Percentiles rank a stretch among this genome's conserved stretches.
Conservation (phyloP, 2,329 filamentous ascomycete genomes). For the Fusarium tanahbumbuense region DNA sequence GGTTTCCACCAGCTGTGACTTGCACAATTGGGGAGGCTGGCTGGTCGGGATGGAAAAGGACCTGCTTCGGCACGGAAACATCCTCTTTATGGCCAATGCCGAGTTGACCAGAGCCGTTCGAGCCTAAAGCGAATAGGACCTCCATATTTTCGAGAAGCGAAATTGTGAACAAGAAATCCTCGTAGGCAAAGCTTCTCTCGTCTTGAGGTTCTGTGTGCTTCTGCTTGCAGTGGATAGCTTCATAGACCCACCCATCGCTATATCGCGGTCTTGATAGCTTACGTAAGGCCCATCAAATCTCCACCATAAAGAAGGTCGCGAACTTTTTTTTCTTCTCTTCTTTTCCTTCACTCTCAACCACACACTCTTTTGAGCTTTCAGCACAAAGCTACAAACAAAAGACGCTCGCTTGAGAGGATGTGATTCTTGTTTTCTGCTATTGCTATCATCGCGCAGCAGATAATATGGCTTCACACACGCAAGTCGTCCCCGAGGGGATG, state of each 20-base stretch:
- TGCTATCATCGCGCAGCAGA: slow-evolving; percentile 42
- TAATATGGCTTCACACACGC: slow-evolving; percentile 47
- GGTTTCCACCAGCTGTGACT: slow-evolving; percentile 80
- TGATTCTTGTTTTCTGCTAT: slow-evolving; percentile 43
- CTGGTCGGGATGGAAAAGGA: slow-evolving; percentile 63
- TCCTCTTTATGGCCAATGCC: slow-evolving; percentile 78
- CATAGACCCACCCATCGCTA: slow-evolving; percentile 41
- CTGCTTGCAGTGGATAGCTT: slow-evolving; percentile 34
- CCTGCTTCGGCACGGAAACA: slow-evolving; percentile 72
- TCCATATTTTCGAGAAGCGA: slow-evolving; percentile 52
- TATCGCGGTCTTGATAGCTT: slow-evolving; percentile 38
- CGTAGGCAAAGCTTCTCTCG: neutral
- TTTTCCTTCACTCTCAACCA: slow-evolving; percentile 28
- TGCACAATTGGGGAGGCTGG: slow-evolving; percentile 53
- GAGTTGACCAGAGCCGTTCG: slow-evolving; percentile 81
- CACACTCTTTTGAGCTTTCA: slow-evolving; percentile 29
- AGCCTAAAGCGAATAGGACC: slow-evolving; percentile 76
- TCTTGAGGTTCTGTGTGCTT: slow-evolving; percentile 22
- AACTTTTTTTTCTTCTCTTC: slow-evolving; percentile 40
- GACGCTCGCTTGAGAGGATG: slow-evolving; percentile 43
- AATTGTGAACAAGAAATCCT: slow-evolving; percentile 14
- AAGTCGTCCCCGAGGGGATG: slow-evolving; percentile 59
- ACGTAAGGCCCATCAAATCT: slow-evolving; percentile 35
- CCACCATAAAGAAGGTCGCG: slow-evolving; percentile 42
- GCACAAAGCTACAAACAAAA: slow-evolving; percentile 20